phyloP scores from a whole-genome alignment of 2,329 filamentous ascomycete genomes.

The Ophiocordyceps polyrhachis-furcata region DNA sequence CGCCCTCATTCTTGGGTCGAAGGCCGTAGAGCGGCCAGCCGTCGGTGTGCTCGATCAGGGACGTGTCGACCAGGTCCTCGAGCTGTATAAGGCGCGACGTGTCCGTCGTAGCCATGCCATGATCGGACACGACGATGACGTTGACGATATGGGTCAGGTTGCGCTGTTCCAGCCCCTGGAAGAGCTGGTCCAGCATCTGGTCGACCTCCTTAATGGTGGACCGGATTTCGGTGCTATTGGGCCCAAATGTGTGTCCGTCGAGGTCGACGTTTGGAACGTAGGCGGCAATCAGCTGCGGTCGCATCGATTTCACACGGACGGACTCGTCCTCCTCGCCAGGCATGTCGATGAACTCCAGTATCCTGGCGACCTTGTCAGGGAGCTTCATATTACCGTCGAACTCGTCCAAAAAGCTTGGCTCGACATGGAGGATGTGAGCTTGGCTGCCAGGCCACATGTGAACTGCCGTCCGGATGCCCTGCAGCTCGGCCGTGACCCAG shows the following conservation, averaged over 20 bases:
- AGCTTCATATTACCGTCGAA: slow-evolving; percentile 66
- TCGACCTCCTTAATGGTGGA: slow-evolving; percentile 65
- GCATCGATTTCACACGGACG: slow-evolving; percentile 29
- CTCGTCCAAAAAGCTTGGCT: slow-evolving; percentile 67
- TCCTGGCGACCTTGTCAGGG: slow-evolving; percentile 54
- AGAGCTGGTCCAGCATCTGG: slow-evolving; percentile 58
- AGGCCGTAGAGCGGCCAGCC: slow-evolving; percentile 90
- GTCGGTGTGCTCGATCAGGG: slow-evolving; percentile 64
- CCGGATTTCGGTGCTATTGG: slow-evolving; percentile 84
- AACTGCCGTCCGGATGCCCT: slow-evolving; percentile 60
- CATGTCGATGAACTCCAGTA: slow-evolving; percentile 69
- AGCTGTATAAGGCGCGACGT: slow-evolving; percentile 65
- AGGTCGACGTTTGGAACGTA: slow-evolving; percentile 88
- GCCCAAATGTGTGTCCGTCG: slow-evolving; percentile 74
- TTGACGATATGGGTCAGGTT: slow-evolving; percentile 87
- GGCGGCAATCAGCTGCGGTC: slow-evolving; percentile 81
- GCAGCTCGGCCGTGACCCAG: slow-evolving; percentile 80
- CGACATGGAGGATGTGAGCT: slow-evolving; percentile 56
- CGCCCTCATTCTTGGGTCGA: slow-evolving; percentile 50
- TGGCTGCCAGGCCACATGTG: slow-evolving; percentile 99
- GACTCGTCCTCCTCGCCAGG: slow-evolving; percentile 48
- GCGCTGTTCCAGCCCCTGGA: slow-evolving; percentile 56
- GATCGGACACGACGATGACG: slow-evolving; percentile 87
- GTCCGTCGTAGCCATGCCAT: slow-evolving; percentile 94
- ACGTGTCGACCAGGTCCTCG: slow-evolving; percentile 69